Percentiles rank a stretch among this genome's conserved stretches.
These are phyloP conservation scores for Colletotrichum tanaceti DNA, from an alignment of 2,329 filamentous ascomycete genomes.

Conservation along the genomic window DNA sequence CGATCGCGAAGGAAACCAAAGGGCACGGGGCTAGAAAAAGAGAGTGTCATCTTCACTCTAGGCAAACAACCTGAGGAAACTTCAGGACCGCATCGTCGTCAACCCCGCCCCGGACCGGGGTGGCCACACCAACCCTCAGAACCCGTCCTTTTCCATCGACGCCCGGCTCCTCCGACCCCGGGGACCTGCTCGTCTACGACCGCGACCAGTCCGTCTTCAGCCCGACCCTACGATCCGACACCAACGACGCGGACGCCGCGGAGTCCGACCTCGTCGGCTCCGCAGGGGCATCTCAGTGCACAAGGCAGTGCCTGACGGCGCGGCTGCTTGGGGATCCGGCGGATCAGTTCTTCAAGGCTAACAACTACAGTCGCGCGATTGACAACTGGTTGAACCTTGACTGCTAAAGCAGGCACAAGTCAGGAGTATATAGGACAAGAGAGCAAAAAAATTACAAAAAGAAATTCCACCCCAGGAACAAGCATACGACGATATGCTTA, in stretches of 20 bases:
- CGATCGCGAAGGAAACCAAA: no score
- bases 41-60: slow-evolving; percentile 24
- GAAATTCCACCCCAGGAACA: neutral
- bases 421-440: no score
- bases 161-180: slow-evolving; percentile 50
- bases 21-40: no score
- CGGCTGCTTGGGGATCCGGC: slow-evolving; percentile 45
- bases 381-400: slow-evolving; percentile 49
- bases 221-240: slow-evolving; percentile 29
- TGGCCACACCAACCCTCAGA: slow-evolving; percentile 1
- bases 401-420: neutral
- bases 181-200: slow-evolving; percentile 53
- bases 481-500: no score
- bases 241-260: slow-evolving; percentile 41
- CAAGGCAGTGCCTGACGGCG: slow-evolving; percentile 51
- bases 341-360: slow-evolving; percentile 48
- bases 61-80: slow-evolving; percentile 46
- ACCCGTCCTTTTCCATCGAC: slow-evolving; percentile 48
- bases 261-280: slow-evolving; percentile 53
- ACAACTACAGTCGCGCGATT: slow-evolving; percentile 51
- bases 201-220: slow-evolving; percentile 45
- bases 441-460: neutral
- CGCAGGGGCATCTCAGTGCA: slow-evolving; percentile 53
- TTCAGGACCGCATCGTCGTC: slow-evolving; percentile 49
- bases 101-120: neutral